Conservation (phyloP, 331 rosid genomes). For the Malus hybrid region DNA sequence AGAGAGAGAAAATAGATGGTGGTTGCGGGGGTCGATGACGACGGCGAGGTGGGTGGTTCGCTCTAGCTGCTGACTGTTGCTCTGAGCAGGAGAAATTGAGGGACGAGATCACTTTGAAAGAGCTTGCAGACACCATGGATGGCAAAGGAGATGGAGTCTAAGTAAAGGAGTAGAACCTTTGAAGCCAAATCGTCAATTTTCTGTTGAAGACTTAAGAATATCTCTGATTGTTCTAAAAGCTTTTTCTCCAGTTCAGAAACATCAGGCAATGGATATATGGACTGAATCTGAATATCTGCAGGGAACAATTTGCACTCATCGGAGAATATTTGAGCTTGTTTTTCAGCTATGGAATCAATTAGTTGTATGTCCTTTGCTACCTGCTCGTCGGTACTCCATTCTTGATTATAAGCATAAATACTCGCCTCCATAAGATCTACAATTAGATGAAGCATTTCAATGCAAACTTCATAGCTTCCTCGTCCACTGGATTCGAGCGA, state of each 20-base stretch:
- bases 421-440: slow-evolving; percentile 97
- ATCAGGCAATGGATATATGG: slow-evolving; percentile 92
- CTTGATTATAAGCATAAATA: slow-evolving; percentile 79
- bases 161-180: slow-evolving; percentile 35
- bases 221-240: slow-evolving; percentile 84
- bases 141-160: too few species aligned
- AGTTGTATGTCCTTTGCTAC: slow-evolving; percentile 82
- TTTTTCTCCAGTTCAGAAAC: slow-evolving; percentile 86
- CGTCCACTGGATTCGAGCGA: slow-evolving; percentile 78
- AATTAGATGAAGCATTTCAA: slow-evolving; percentile 25
- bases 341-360: slow-evolving; percentile 87
- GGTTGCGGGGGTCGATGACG: too few species aligned
- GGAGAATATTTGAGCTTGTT: slow-evolving; percentile 87
- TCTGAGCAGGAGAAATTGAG: too few species aligned
- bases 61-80: too few species aligned
- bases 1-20: too few species aligned
- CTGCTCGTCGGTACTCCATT: slow-evolving; percentile 94
- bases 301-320: slow-evolving; percentile 95
- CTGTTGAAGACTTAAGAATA: slow-evolving; percentile 75
- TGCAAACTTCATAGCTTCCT: slow-evolving; percentile 82
- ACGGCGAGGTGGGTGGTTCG: too few species aligned
- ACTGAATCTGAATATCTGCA: slow-evolving; percentile 94
- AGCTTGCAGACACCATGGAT: too few species aligned
- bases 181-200: slow-evolving; percentile 94
- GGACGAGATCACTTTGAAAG: too few species aligned